phyloP scores from a whole-genome alignment of 1,139 yeast genomes.

The Yamadazyma siamensis region DNA sequence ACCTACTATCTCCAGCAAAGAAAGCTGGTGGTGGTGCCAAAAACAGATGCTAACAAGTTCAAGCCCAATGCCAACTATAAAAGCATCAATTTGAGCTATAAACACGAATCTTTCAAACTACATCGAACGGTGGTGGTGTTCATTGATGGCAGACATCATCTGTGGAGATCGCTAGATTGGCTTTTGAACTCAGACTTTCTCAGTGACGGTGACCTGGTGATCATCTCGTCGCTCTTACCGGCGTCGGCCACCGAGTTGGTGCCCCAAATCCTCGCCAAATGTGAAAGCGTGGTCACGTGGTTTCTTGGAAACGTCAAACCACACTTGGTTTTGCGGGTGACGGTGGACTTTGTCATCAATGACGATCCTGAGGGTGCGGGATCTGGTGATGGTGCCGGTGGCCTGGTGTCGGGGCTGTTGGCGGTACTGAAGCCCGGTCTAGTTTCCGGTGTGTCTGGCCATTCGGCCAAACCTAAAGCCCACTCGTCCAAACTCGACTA shows the following conservation, averaged over 20 bases:
- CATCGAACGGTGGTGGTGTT: conserved; percentile 35
- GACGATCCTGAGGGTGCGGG: conserved; percentile 9
- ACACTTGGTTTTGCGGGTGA: conserved; percentile 41
- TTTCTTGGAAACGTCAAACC: conserved; percentile 25
- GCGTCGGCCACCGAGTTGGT: conserved; percentile 19
- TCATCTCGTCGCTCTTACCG: conserved; percentile 40
- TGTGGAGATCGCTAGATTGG: conserved; percentile 48
- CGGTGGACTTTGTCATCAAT: conserved; percentile 51
- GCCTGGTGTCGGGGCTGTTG: no score
- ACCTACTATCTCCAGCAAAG: conserved; percentile 31
- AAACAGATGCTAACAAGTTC: conserved; percentile 3
- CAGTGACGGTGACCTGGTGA: conserved; percentile 37
- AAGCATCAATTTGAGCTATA: conserved; percentile 37
- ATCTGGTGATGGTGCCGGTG: no score
- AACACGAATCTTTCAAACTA: conserved; percentile 26
- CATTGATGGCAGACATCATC: conserved; percentile 40
- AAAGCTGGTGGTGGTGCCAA: conserved; percentile 11
- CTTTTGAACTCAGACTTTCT: conserved; percentile 20
- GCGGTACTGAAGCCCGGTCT: no score
- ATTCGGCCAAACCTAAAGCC: no score
- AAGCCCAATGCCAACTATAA: conserved; percentile 33
- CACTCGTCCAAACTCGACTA: conserved; percentile 9
- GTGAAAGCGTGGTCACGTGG: conserved; percentile 40
- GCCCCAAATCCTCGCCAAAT: conserved; percentile 33
- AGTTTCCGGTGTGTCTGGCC: no score